Conservation (phyloP, 2,329 filamentous ascomycete genomes). For the Apiospora arundinis region DNA sequence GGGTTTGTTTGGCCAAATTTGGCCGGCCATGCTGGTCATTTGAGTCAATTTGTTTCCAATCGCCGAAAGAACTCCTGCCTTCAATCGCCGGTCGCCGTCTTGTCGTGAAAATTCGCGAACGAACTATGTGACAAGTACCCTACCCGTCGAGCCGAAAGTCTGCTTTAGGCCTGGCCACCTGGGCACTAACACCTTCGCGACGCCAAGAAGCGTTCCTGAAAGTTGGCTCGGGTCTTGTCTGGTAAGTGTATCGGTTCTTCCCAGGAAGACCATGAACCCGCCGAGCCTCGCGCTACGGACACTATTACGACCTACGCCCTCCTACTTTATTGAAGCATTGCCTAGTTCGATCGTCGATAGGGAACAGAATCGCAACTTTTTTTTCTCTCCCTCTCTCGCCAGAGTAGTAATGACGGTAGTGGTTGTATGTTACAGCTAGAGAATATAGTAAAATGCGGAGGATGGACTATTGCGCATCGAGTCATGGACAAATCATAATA, state of each 20-base stretch:
- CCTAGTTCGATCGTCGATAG: slow-evolving; percentile 9
- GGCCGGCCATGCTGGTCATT: too few species aligned
- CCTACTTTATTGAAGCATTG: not conserved
- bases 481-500: not conserved
- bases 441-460: not conserved
- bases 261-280: slow-evolving; percentile 1
- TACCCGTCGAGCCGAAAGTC: not conserved
- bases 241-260: slow-evolving; percentile 14
- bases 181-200: slow-evolving; percentile 16
- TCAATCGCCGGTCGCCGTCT: not conserved
- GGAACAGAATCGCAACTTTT: slow-evolving; percentile 4
- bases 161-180: not conserved
- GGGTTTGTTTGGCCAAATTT: not conserved
- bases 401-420: not conserved
- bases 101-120: not conserved
- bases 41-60: not conserved
- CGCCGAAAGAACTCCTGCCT: not conserved
- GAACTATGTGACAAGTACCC: not conserved
- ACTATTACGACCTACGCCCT: not conserved
- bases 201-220: slow-evolving; percentile 18
- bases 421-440: not conserved
- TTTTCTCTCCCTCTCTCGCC: not conserved
- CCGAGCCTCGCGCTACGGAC: not conserved
- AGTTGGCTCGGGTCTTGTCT: slow-evolving; percentile 15
- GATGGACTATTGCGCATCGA: not conserved